Evolutionary conservation across 306 rosid species (phyloP).

Genomic region (Canavalia gladiata): DNA sequence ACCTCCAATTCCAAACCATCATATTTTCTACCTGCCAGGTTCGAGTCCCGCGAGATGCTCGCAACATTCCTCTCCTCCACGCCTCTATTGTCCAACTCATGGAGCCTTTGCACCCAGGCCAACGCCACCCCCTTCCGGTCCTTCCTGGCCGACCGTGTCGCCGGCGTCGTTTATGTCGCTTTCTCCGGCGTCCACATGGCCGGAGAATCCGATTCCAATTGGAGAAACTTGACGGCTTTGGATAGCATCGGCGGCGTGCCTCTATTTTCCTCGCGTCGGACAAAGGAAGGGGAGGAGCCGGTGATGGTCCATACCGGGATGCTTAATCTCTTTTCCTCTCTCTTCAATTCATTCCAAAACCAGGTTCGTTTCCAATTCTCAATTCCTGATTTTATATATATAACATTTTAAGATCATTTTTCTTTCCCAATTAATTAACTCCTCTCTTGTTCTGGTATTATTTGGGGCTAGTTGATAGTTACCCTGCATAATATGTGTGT

Average conservation of each 20-base stretch:
- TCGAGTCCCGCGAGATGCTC: slow-evolving; percentile 81
- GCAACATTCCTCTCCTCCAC: slow-evolving; percentile 74
- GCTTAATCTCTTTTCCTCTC: slow-evolving; percentile 56
- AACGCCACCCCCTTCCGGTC: slow-evolving; percentile 53
- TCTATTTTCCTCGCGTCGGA: slow-evolving; percentile 52
- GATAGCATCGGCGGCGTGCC: slow-evolving; percentile 51
- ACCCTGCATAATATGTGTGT: neutral
- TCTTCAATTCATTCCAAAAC: slow-evolving; percentile 51
- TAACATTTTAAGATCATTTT: neutral
- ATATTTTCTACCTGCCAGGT: slow-evolving; percentile 46
- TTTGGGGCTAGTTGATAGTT: neutral
- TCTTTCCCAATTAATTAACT: neutral
- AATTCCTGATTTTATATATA: neutral
- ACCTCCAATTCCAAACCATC: neutral
- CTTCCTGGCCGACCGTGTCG: slow-evolving; percentile 55
- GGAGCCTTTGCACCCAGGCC: slow-evolving; percentile 74
- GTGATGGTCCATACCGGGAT: slow-evolving; percentile 76
- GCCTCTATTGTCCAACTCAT: slow-evolving; percentile 76
- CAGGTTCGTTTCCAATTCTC: slow-evolving; percentile 62
- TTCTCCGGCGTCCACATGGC: slow-evolving; percentile 70
- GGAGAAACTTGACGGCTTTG: slow-evolving; percentile 57
- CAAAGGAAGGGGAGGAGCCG: slow-evolving; percentile 54
- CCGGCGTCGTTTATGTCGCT: slow-evolving; percentile 63
- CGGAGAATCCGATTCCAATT: slow-evolving; percentile 15
- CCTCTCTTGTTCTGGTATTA: neutral